Base-by-base conservation (phyloP, 306 rosid species). In the Crataegus laevigata region DNA sequence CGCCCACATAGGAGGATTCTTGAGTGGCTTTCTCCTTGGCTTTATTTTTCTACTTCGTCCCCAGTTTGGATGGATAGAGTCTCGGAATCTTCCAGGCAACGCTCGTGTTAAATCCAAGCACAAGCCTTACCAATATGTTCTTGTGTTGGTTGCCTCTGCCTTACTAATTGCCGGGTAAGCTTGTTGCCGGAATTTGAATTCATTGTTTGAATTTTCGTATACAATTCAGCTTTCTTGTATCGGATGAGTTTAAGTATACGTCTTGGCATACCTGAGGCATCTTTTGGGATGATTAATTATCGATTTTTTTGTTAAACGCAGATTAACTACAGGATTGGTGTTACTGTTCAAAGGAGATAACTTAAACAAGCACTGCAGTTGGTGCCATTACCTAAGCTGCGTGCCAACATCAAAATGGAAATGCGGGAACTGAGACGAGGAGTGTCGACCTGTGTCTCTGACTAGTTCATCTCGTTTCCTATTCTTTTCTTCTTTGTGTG, bases 1-100 rank as follows among this genome's bases (percentile, higher is more conserved):
- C 4, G 87, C 87, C 17, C 89, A 85, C 75, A 83, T 85, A 19
- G 89, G 89, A 71, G 89, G 89, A 68, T 85, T 85, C 68, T 18
- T 80, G 34, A 57, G 81, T 14, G 89, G 89, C 22, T 72, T 80
- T 43, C 87, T 85, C 65, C 87, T 85, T 9, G 89, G 89, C 32
- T 85, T 85, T 34, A 71, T 85, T 34, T 40, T 85, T 59, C 81
- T 85, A 14, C 45, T 85, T 59, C 89, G 85, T 21, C 89, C 87
- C 30, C 85, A 85, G 79, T 85, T 83, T 32, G 85, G 84, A 12
- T 85, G 86, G 82, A 10, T 36, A 3, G 85, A 80, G 69, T 69
- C 78, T 52, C 79, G 75, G 34, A 64, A 61, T 78, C 79, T 80
- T 43, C 82, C 87, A 28, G 81, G 81, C 15, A 69, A 71, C 14